Base-by-base conservation (phyloP, 2,329 filamentous ascomycete genomes). In the Phialophora chinensis region DNA sequence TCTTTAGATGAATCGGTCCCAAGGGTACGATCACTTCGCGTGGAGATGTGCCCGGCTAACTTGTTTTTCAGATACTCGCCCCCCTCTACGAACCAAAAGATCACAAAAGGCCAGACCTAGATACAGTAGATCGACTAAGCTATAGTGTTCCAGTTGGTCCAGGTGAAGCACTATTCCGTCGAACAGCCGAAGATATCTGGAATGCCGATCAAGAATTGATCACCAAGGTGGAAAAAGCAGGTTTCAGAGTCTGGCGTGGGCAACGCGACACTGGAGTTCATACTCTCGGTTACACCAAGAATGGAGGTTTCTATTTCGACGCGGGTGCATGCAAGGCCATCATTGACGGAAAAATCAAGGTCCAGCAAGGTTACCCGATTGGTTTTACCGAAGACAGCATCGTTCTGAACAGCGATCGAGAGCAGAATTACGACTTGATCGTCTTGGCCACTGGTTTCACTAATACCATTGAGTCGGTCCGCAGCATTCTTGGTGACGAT, bases 401-500 rank as follows among this genome's bases (percentile, higher is more conserved):
- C 23, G 50, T 53, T 4, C 50, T 53, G 50, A 53, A 53, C 50
- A 7, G 23, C 50, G 25, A 53, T 53, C 50, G 50, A 23, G 23
- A 53, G 50, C 17, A 53, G 50, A 53, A 53, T 31, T 53, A 53
- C 0, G 88, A 90, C 69, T 85, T 89, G 73, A 84, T 91, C 47
- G 80, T 91, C 0, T 82, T 89, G 60, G 87, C 79, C 14, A 81
- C 79, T 3, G 79, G 79, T 4, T 91, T 90, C 72, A 83, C 87
- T 72, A 91, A 90, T 73, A 92, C 91, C 89, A 79, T 82, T n/a
- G 87, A 85, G 0, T 47, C 86, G 66, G 85, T 88, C 0, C 79
- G 85, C 3, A 76, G 77, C 4, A 86, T 90, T 35, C 85, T 92
- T 61, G 89, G 89, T 0, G 83, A 88, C 20, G 80, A 83, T 12